Base-by-base conservation (phyloP, 1,284 basidiomycete genomes). In the Leccinum huronense region DNA sequence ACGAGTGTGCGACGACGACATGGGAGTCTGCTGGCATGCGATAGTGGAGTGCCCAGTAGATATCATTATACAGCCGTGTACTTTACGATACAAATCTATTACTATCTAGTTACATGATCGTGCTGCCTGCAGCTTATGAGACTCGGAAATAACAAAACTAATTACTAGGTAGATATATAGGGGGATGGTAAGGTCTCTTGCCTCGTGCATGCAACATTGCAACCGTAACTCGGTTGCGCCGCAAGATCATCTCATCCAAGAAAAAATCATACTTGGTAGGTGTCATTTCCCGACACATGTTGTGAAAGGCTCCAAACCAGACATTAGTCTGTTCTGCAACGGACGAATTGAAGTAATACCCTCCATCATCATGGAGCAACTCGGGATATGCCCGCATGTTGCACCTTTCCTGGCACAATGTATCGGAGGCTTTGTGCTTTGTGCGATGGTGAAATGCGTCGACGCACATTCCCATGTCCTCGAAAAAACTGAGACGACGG, bases 231-330 rank as follows among this genome's bases (percentile, higher is more conserved):
- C 45, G 5, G 45, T 51, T 51, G 45, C n/a, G n/a, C 10, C 48
- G 19, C 19, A 51, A 13, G 14, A 59, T 53, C 58, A 59, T 59
- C 19, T 59, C 33, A 10, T 59, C 45, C 3, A 59, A 7, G 5
- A 59, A 59, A 14, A 59, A 59, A 9, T 59, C 45, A 51, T 59
- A 59, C 31, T 51, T 59, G 6, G 34, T 33, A 14, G 58, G 31
- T 23, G 33, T 13, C 45, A 51, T 59, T 19, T 59, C 45, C 2
- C 58, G 4, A 10, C 42, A 59, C 10, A 59, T 59, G 33, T 53
- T 59, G 13, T 59, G 58, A 27, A 51, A 59, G 3, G 10, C 31
- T 8, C 58, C 45, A 8, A 59, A 59, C 45, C 45, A 59, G 1
- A 59, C 8, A 5, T 59, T 59, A 0, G 16, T 51, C 8, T 59